A percentile compares a stretch with the other conserved stretches of the same genome.
These are phyloP conservation scores for Hygrophila difformis DNA, from an alignment of 257 asterid species.

Conservation along the genomic window DNA sequence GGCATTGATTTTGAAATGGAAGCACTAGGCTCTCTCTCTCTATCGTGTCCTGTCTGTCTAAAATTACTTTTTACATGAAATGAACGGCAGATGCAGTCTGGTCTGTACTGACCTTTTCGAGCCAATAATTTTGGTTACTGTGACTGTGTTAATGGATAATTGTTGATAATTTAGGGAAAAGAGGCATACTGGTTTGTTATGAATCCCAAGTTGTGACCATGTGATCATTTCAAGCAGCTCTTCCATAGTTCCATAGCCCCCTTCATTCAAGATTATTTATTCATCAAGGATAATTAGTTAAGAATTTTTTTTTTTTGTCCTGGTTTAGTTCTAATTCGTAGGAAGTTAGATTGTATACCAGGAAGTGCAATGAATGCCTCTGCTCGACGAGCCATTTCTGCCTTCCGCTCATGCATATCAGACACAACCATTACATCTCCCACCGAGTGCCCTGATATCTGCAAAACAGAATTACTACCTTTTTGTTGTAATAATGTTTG, in stretches of 20 bases:
- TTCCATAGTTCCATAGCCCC: constrained; percentile 43
- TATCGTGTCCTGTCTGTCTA: too few species aligned
- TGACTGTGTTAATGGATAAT: neutral
- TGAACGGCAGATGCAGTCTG: too few species aligned
- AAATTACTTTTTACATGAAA: too few species aligned
- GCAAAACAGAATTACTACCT: constrained; percentile 2
- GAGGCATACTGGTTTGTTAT: constrained; percentile 34
- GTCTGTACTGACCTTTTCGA: too few species aligned
- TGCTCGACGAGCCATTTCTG: constrained; percentile 55
- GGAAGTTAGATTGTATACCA: constrained; percentile 18
- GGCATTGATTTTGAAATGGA: too few species aligned
- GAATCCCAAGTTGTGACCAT: constrained; percentile 45
- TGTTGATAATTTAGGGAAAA: too few species aligned
- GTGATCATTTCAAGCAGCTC: constrained; percentile 34
- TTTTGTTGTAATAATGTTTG: neutral
- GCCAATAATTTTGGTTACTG: too few species aligned
- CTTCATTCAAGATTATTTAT: too few species aligned
- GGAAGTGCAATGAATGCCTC: constrained; percentile 63
- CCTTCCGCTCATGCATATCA: constrained; percentile 69
- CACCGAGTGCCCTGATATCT: constrained; percentile 55
- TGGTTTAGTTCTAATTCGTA: too few species aligned
- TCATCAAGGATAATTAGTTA: neutral
- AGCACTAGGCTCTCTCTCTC: too few species aligned
- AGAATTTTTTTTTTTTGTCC: neutral
- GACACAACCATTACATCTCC: constrained; percentile 52